These are phyloP conservation scores for Usnea hakonensis DNA, from an alignment of 495 filamentous ascomycete genomes.

Conservation along the genomic window DNA sequence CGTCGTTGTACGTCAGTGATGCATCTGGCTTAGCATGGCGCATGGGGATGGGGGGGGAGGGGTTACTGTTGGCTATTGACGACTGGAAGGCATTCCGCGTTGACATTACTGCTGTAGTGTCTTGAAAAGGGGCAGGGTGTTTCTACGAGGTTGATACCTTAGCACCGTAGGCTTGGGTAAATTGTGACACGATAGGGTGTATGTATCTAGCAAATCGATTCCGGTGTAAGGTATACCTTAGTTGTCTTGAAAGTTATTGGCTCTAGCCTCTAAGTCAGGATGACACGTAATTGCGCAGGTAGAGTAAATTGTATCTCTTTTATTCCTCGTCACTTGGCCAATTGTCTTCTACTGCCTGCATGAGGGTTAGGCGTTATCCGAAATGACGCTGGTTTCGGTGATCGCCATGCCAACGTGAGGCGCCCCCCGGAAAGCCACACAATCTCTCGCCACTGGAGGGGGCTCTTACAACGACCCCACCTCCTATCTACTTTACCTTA, in stretches of 20 bases:
- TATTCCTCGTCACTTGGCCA: neutral
- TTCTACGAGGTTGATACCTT: neutral
- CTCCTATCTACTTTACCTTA: neutral
- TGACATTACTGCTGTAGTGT: neutral
- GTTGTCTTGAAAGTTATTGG: neutral
- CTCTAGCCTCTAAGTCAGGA: neutral
- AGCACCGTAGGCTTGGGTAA: neutral
- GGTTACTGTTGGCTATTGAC: constrained; percentile 3
- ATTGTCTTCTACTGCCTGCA: neutral
- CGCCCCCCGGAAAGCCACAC: neutral
- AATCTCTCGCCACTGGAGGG: neutral
- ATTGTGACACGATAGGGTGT: too few relatives aligned
- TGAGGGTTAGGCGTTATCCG: too few relatives aligned
- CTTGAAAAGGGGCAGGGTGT: neutral
- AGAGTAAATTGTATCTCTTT: too few relatives aligned
- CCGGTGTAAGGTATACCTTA: constrained; percentile 10
- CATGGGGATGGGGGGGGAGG: too few relatives aligned
- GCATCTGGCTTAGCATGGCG: constrained; percentile 14
- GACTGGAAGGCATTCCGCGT: neutral
- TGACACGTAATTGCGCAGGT: neutral
- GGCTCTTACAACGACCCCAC: neutral
- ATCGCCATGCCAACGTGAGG: constrained; percentile 12
- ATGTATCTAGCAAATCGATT: neutral
- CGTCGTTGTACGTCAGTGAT: neutral
- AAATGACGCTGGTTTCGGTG: neutral